Base-by-base conservation (phyloP, 1,139 yeast genomes). In the Candida labiduridarum region DNA sequence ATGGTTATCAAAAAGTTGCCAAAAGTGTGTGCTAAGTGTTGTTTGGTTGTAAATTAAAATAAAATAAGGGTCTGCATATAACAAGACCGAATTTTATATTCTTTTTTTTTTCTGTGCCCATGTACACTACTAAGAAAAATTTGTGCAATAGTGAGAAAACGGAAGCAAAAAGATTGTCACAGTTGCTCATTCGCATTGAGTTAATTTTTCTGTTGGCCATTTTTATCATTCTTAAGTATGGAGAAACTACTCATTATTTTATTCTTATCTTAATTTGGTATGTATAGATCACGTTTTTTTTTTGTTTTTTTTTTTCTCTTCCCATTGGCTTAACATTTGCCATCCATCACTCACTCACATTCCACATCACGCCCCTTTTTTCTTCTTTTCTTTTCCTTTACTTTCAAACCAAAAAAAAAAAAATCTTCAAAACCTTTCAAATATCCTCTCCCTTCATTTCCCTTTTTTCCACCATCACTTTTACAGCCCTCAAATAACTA, bases 371-470 rank as follows among this genome's bases (percentile, higher is more conserved):
- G 8, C 29, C 9, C 9, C 6, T 25, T 25, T 25, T 25, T 25
- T 25, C 29, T 9, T 19, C 18, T 16, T 15, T 16, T 15, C 6
- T 7, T 34, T 4, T 34, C 12, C 14, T 12, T 16, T 25, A 8
- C 22, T 36, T 18, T 10, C n/a, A 12, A 11, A 36, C 10, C 40
- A 15, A 16, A 19, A 15, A 36, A 16, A 36, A 18, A 36, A 22
- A 46, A 46, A 46, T 42, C 45, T 29, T 42, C 33, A 41, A 46
- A 47, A 47, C 29, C 11, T 27, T 29, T 16, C 16, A 29, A 30
- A 49, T 46, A 41, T 46, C 52, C 50, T 35, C 46, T 38, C 34
- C 27, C 12, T 11, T 5, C 40, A 14, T 10, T 35, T 9, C 39
- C n/a, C 6, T 7, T 38, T 7, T 41, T 12, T 29, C 44, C 16